Percentiles rank a stretch among this genome's conserved stretches.
phyloP scores from a whole-genome alignment of 192 early-diverging fungal genomes.

The Coemansia erecta region DNA sequence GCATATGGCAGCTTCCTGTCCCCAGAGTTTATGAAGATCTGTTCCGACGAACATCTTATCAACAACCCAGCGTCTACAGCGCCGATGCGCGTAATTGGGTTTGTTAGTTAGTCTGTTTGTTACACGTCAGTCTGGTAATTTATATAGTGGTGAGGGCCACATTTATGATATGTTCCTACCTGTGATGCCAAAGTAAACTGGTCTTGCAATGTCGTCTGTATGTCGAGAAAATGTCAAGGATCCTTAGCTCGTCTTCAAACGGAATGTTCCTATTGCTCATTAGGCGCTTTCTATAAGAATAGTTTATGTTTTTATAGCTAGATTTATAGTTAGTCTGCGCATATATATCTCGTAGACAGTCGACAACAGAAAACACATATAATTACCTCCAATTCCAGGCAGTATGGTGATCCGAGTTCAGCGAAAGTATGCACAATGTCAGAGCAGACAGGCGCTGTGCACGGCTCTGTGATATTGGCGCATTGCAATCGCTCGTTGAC shows the following conservation, averaged over 20 bases:
- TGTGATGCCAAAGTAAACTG: slow-evolving; percentile 39
- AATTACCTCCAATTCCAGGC: slow-evolving; percentile 46
- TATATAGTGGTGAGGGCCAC: not conserved
- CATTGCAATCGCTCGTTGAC: not conserved
- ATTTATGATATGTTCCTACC: slow-evolving; percentile 7
- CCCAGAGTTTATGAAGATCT: slow-evolving; percentile 6
- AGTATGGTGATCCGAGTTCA: slow-evolving; percentile 41
- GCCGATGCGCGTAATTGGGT: not conserved
- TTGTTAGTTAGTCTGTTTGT: not conserved
- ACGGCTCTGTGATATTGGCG: not conserved
- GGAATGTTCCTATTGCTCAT: slow-evolving; percentile 5
- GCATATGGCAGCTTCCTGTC: slow-evolving; percentile 17
- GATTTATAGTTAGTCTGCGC: not conserved
- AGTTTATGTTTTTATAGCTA: not conserved
- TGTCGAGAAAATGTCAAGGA: slow-evolving; percentile 18
- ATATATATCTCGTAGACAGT: no score
- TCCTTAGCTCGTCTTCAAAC: slow-evolving; percentile 14
- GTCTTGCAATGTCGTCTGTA: slow-evolving; percentile 44
- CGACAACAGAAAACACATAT: not conserved
- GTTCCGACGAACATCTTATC: not conserved
- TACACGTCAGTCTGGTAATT: not conserved
- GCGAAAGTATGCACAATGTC: slow-evolving; percentile 34
- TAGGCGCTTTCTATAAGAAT: slow-evolving; percentile 15
- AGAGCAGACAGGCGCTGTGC: slow-evolving; percentile 11
- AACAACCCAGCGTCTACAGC: slow-evolving; percentile 29